phyloP scores from a whole-genome alignment of 2,329 filamentous ascomycete genomes.

The Ceratocystiopsis minuta region DNA sequence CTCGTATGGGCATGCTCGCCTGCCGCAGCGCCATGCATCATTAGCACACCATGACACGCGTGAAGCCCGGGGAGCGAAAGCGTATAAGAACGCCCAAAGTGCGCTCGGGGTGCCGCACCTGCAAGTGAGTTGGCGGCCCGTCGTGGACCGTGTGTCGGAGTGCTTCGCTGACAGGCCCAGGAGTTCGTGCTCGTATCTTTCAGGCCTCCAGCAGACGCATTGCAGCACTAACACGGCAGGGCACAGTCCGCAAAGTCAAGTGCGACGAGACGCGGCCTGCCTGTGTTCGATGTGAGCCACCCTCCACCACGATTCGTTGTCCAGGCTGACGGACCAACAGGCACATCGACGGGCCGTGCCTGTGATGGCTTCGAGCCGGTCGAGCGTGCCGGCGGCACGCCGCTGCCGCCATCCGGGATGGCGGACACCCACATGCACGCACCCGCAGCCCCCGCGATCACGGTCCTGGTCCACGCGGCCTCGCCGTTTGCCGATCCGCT shows the following conservation, averaged over 20 bases:
- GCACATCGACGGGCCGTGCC: constrained; percentile 2
- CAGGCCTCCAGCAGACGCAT: background rate
- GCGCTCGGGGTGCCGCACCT: constrained; percentile 7
- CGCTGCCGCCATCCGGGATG: background rate
- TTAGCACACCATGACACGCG: constrained; percentile 5
- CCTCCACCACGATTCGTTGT: background rate
- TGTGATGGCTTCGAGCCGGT: constrained; percentile 4
- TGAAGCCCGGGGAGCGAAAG: constrained; percentile 7
- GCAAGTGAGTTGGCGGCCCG: constrained; percentile 5
- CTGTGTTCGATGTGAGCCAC: constrained; percentile 4
- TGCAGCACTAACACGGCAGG: background rate
- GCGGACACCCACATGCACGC: too few relatives aligned
- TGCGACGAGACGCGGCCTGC: constrained; percentile 6
- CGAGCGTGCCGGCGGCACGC: background rate
- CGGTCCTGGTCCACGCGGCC: constrained; percentile 1
- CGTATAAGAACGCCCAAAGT: constrained; percentile 6
- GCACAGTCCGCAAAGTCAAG: constrained; percentile 6
- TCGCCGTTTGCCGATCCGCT: constrained; percentile 1
- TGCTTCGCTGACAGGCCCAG: background rate
- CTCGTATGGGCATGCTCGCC: too few relatives aligned
- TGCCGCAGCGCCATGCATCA: too few relatives aligned
- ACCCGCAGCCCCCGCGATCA: background rate
- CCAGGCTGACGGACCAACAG: background rate
- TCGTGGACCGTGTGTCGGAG: too few relatives aligned
- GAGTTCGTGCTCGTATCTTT: background rate